Conservation (phyloP, 2,329 filamentous ascomycete genomes). For the Diaporthe batatas region DNA sequence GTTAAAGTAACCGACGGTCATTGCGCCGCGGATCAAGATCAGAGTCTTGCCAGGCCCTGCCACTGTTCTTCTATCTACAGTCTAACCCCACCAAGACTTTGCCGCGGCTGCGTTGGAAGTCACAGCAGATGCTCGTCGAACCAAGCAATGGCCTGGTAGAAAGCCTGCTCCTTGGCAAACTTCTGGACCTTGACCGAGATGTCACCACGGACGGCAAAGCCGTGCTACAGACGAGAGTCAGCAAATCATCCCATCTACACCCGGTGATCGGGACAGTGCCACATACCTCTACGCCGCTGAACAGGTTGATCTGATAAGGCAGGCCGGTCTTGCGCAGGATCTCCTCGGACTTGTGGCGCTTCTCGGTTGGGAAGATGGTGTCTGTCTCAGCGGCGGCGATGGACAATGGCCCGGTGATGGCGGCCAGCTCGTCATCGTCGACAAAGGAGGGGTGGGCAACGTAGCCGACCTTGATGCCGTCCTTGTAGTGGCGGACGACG, state of each 20-base stretch:
- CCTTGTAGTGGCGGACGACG: slow-evolving; percentile 74
- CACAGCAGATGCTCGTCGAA: slow-evolving; percentile 72
- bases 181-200: slow-evolving; percentile 66
- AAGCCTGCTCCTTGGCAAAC: slow-evolving; percentile 86
- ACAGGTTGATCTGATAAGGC: slow-evolving; percentile 84
- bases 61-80: background rate
- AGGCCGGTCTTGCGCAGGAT: slow-evolving; percentile 69
- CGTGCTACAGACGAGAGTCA: slow-evolving; percentile 69
- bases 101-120: slow-evolving; percentile 19
- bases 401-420: slow-evolving; percentile 75
- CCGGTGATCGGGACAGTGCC: background rate
- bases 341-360: slow-evolving; percentile 74
- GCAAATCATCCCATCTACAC: background rate
- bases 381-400: slow-evolving; percentile 77
- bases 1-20: too few relatives aligned
- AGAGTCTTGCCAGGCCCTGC: too few relatives aligned
- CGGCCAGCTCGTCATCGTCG: slow-evolving; percentile 73
- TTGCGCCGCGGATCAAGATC: background rate
- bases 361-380: slow-evolving; percentile 73
- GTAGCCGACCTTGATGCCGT: slow-evolving; percentile 78
- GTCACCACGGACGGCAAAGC: slow-evolving; percentile 80
- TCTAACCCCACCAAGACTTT: background rate
- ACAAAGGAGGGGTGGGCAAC: slow-evolving; percentile 84
- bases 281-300: slow-evolving; percentile 60
- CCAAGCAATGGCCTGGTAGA: slow-evolving; percentile 82